Percentiles rank a stretch among this genome's conserved stretches.
Conservation (phyloP, 2,329 filamentous ascomycete genomes). For the Aureobasidium sp. region DNA sequence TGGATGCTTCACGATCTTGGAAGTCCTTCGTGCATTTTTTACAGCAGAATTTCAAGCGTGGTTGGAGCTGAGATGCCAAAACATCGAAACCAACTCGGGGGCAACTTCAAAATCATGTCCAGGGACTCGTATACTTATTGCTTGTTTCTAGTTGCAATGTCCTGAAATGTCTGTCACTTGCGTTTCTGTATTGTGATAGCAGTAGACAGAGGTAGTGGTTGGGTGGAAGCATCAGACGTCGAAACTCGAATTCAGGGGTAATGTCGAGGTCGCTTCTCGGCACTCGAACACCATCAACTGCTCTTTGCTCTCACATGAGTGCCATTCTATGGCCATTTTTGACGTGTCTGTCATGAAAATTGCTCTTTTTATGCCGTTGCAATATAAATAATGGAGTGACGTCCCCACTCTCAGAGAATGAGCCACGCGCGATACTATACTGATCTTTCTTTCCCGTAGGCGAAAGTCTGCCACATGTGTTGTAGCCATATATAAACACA, state of each 20-base stretch:
- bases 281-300: not conserved
- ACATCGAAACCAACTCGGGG: not conserved
- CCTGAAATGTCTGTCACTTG: too few relatives aligned
- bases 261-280: not conserved
- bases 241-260: not conserved
- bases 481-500: too few relatives aligned
- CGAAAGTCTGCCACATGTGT: too few relatives aligned
- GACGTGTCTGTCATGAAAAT: not conserved
- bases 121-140: not conserved
- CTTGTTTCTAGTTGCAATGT: too few relatives aligned
- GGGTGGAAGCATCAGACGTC: not conserved
- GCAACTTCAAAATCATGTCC: not conserved
- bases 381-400: too few relatives aligned
- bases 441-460: too few relatives aligned
- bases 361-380: too few relatives aligned
- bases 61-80: not conserved
- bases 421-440: too few relatives aligned
- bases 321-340: not conserved
- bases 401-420: too few relatives aligned
- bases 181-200: not conserved
- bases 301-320: not conserved
- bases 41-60: not conserved
- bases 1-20: not conserved
- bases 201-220: not conserved
- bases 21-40: not conserved